Base-by-base conservation (phyloP, 768 basidiomycete genomes). In the Macrocybe gigantea region DNA sequence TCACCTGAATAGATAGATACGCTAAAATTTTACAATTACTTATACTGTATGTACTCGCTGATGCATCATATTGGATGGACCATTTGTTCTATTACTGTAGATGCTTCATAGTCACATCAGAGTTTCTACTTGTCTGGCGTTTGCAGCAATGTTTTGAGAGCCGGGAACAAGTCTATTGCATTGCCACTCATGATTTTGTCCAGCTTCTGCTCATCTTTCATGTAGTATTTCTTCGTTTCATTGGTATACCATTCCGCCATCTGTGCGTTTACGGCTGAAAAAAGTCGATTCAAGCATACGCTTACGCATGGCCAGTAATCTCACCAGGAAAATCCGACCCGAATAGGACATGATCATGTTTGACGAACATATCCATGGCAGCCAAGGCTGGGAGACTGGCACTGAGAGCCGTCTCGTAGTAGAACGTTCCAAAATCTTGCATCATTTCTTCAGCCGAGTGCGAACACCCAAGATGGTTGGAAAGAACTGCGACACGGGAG, bases 271-370 rank as follows among this genome's bases (percentile, higher is more conserved):
- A 83, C 82, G 33, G 84, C 85, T 88, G 45, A 29, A 31, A 11
- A 3, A 31, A 40, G 34, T 41, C 22, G 31, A 29, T 31, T 22
- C 37, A n/a, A 33, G 22, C 45, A 22, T 22, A 14, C 5, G 22
- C 36, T 13, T 32, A 11, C 29, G 9, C 6, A 34, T 32, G 29
- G 5, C 36, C 35, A 12, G 32, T 40, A 39, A 47, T 54, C 66
- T 47, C 60, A 85, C 87, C 87, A 46, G 87, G 87, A 57, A 85
- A 85, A 61, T 90, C 87, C 11, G 82, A 83, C 36, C 87, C 87
- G 60, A 84, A 88, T 22, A 88, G 64, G 45, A 89, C 62, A 33
- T 63, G 79, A 39, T 79, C 74, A 1, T 64, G 57, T 14, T 65
- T 57, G 2, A 79, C 73, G 56, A 84, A 80, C 13, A 60, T 58